These are phyloP conservation scores for Sextonia rubra DNA, from an alignment of 164 flowering plant genomes.

Conservation along the genomic window DNA sequence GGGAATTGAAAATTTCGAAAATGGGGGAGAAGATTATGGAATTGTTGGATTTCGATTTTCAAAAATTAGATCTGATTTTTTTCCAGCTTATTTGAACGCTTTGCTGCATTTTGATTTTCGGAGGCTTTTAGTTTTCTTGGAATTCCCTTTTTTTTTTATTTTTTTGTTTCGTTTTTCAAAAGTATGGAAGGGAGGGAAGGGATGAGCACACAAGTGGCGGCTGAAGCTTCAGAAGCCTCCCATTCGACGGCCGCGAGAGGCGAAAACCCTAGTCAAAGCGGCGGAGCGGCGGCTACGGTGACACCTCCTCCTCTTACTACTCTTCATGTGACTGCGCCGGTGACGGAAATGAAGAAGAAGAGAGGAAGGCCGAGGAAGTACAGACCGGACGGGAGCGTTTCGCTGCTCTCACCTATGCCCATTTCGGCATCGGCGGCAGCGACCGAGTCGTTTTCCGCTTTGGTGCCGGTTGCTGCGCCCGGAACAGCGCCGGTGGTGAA, in stretches of 20 bases:
- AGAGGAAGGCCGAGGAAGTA: constrained; percentile 97
- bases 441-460: constrained; percentile 8
- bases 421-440: constrained; percentile 49
- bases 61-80: background rate
- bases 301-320: background rate
- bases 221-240: constrained; percentile 12
- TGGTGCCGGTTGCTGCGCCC: constrained; percentile 46
- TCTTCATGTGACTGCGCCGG: constrained; percentile 26
- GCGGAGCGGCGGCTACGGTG: background rate
- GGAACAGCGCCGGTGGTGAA: constrained; percentile 62
- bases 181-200: constrained; percentile 58
- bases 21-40: constrained; percentile 3
- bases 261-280: constrained; percentile 41
- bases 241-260: constrained; percentile 28
- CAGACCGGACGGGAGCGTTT: constrained; percentile 50
- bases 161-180: too few relatives aligned
- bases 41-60: background rate
- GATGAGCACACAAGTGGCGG: constrained; percentile 42
- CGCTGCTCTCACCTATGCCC: constrained; percentile 74
- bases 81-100: background rate
- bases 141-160: too few relatives aligned
- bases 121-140: background rate
- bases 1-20: background rate
- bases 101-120: background rate
- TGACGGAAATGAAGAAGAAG: constrained; percentile 62